Conservation (phyloP, 2,329 filamentous ascomycete genomes). For the Fusarium tricinctum region DNA sequence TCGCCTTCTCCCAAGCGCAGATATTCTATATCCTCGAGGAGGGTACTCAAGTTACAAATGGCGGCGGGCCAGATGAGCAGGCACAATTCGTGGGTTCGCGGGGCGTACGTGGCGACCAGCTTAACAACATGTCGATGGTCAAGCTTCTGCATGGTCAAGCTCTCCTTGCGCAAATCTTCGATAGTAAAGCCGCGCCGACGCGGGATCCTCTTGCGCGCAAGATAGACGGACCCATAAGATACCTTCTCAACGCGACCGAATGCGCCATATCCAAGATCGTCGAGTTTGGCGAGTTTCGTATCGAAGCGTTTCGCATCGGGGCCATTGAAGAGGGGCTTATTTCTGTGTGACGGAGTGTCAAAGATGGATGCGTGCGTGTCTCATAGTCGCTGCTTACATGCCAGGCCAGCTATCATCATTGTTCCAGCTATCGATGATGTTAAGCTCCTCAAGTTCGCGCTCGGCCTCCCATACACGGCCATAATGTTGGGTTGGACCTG, state of each 20-base stretch:
- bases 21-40: slow-evolving; percentile 61
- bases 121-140: slow-evolving; percentile 64
- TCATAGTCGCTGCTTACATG: slow-evolving; percentile 47
- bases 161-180: slow-evolving; percentile 60
- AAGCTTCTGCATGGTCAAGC: slow-evolving; percentile 62
- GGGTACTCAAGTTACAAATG: slow-evolving; percentile 59
- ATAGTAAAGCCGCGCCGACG: slow-evolving; percentile 56
- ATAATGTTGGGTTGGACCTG: slow-evolving; percentile 39
- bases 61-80: slow-evolving; percentile 64
- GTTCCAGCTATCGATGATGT: slow-evolving; percentile 52
- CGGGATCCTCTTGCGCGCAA: slow-evolving; percentile 61
- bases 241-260: slow-evolving; percentile 63
- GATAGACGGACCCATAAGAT: slow-evolving; percentile 57
- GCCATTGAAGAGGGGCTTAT: slow-evolving; percentile 51
- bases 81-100: slow-evolving; percentile 58
- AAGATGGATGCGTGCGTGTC: neutral
- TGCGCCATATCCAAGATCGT: slow-evolving; percentile 59
- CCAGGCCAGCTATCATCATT: slow-evolving; percentile 54
- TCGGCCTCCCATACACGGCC: slow-evolving; percentile 49
- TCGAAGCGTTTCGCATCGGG: slow-evolving; percentile 55
- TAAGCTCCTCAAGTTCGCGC: slow-evolving; percentile 51
- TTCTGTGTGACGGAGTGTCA: slow-evolving; percentile 40
- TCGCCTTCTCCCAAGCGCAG: slow-evolving; percentile 57
- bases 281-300: slow-evolving; percentile 50
- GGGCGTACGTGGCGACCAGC: slow-evolving; percentile 62